Conservation (phyloP, 192 early-diverging fungal genomes). For the Chytriomyces sp. region DNA sequence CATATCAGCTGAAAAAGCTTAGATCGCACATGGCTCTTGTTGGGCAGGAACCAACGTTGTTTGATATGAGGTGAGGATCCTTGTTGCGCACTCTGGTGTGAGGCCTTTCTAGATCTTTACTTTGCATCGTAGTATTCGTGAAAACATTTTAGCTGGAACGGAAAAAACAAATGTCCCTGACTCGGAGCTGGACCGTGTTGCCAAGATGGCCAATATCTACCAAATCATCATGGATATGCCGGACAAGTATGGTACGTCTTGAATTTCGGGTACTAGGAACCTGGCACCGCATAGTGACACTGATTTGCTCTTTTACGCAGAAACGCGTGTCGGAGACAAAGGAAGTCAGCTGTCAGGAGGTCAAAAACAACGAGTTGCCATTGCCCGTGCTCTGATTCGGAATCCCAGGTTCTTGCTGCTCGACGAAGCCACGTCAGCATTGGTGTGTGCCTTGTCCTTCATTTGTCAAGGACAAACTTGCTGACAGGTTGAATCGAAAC, state of each 20-base stretch:
- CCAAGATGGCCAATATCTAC: conserved; percentile 71
- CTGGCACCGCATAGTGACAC: neutral
- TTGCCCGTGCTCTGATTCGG: conserved; percentile 70
- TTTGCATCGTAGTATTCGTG: no score
- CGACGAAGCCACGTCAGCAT: conserved; percentile 34
- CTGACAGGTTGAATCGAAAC: no score
- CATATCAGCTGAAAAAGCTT: conserved; percentile 64
- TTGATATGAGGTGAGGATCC: no score
- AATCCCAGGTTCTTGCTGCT: conserved; percentile 50
- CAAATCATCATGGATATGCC: conserved; percentile 84
- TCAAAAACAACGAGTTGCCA: conserved; percentile 48
- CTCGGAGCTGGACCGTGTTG: conserved; percentile 66
- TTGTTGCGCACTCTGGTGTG: no score
- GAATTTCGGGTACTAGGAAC: neutral
- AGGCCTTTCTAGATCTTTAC: no score
- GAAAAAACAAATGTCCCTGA: conserved; percentile 40
- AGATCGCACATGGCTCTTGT: conserved; percentile 70
- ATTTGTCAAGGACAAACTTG: no score
- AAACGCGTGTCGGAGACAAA: conserved; percentile 44
- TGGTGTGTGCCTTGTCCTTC: no score
- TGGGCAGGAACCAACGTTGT: conserved; percentile 54
- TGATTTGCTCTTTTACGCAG: neutral
- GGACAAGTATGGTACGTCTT: conserved; percentile 52
- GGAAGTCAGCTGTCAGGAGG: conserved; percentile 59
- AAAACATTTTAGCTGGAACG: conserved; percentile 42